phyloP scores from a whole-genome alignment of 225 moss, liverwort and hornwort species.

The Lunularia cruciata region DNA sequence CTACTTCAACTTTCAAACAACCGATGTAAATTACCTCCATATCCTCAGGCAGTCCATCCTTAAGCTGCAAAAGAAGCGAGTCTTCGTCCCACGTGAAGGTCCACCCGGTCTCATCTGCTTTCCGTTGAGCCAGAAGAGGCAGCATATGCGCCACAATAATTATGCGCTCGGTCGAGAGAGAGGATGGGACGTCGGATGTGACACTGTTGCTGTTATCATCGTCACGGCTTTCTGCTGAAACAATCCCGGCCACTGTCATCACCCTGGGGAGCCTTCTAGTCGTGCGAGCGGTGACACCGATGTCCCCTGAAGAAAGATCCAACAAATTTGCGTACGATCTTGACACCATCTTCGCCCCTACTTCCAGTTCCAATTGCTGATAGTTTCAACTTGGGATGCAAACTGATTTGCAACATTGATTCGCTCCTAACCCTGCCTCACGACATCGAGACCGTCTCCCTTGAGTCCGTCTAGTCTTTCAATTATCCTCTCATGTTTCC shows the following conservation, averaged over 20 bases:
- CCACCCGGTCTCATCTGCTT: conserved; percentile 70
- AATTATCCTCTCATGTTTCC: neutral
- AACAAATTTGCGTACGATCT: conserved; percentile 40
- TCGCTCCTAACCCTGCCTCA: conserved; percentile 20
- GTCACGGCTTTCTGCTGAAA: conserved; percentile 21
- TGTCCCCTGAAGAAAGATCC: conserved; percentile 36
- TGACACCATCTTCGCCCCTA: conserved; percentile 29
- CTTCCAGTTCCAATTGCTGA: conserved; percentile 4
- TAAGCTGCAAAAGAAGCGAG: conserved; percentile 73
- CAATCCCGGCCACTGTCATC: conserved; percentile 28
- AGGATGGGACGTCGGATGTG: conserved; percentile 39
- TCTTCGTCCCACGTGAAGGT: conserved; percentile 82
- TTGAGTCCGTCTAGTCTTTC: neutral
- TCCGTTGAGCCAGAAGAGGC: conserved; percentile 66
- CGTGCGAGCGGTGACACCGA: conserved; percentile 29
- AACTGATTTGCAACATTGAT: conserved; percentile 43
- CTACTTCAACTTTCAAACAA: conserved; percentile 75
- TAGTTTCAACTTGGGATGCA: conserved; percentile 35
- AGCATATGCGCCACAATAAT: conserved; percentile 86
- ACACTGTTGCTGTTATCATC: conserved; percentile 30
- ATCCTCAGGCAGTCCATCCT: conserved; percentile 67
- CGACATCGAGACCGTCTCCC: conserved; percentile 15
- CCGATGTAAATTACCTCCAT: conserved; percentile 92
- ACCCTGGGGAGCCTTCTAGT: conserved; percentile 30
- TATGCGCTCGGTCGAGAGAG: conserved; percentile 52